These are phyloP conservation scores for Wickerhamomyces canadensis DNA, from an alignment of 805 yeast genomes.

Conservation along the genomic window DNA sequence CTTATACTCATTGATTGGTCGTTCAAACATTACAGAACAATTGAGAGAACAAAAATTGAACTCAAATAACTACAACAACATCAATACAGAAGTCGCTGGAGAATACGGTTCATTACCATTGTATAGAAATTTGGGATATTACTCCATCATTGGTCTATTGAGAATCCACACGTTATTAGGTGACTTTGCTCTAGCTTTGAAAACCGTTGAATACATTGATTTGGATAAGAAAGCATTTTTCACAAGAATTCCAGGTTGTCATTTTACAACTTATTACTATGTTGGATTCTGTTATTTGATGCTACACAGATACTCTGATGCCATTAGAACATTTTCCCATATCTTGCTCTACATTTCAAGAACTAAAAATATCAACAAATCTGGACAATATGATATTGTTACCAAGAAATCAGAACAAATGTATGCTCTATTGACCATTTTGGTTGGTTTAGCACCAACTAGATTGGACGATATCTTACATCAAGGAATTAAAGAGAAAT, in stretches of 20 bases:
- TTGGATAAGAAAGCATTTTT: constrained; percentile 41
- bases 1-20: constrained; percentile 38
- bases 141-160: constrained; percentile 41
- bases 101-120: constrained; percentile 37
- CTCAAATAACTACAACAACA: constrained; percentile 5
- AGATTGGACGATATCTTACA: constrained; percentile 41
- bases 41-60: constrained; percentile 26
- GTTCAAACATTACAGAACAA: constrained; percentile 35
- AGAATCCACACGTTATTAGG: constrained; percentile 46
- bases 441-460: constrained; percentile 41
- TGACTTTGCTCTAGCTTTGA: constrained; percentile 43
- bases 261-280: constrained; percentile 45
- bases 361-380: constrained; percentile 36
- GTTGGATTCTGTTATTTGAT: constrained; percentile 46
- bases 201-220: constrained; percentile 42
- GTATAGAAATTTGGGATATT: constrained; percentile 43
- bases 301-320: constrained; percentile 45
- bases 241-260: constrained; percentile 43
- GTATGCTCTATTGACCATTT: constrained; percentile 43
- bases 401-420: constrained; percentile 45
- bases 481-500: constrained; percentile 39
- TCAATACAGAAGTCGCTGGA: constrained; percentile 31
- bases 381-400: constrained; percentile 41
- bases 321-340: constrained; percentile 43
- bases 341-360: constrained; percentile 40